Percentiles rank a stretch among this genome's conserved stretches.
Conservation (phyloP, 1,284 basidiomycete genomes). For the Marasmius sp. region DNA sequence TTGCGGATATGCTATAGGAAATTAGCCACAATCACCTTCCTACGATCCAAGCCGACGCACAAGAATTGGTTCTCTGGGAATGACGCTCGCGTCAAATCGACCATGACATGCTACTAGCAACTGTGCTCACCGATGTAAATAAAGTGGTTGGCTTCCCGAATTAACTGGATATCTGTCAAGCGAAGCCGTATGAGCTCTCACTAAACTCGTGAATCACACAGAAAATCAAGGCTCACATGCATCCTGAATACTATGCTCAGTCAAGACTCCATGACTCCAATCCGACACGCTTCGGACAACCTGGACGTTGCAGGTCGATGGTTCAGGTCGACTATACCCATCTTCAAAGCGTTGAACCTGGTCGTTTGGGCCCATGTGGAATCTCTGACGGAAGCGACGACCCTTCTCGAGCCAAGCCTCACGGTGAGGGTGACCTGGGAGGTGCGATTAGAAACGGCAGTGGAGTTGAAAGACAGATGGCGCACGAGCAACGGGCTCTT, state of each 20-base stretch:
- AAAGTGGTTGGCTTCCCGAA: slow-evolving; percentile 80
- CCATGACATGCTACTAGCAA: slow-evolving; percentile 10
- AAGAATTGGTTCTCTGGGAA: slow-evolving; percentile 89
- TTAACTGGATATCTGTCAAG: slow-evolving; percentile 72
- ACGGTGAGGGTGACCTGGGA: slow-evolving; percentile 63
- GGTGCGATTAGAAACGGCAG: not conserved
- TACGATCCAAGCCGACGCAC: slow-evolving; percentile 43
- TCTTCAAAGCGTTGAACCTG: slow-evolving; percentile 22
- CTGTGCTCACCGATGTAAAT: slow-evolving; percentile 79
- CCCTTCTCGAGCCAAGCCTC: slow-evolving; percentile 62
- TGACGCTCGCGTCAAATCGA: not conserved
- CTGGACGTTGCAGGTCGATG: slow-evolving; percentile 67
- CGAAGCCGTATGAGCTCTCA: not conserved
- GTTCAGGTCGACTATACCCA: slow-evolving; percentile 38
- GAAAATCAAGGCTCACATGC: slow-evolving; percentile 60
- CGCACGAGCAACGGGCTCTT: slow-evolving; percentile 65
- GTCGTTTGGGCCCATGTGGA: slow-evolving; percentile 29
- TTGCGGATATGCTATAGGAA: slow-evolving; percentile 69
- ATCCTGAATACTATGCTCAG: slow-evolving; percentile 83
- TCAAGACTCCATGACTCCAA: slow-evolving; percentile 90
- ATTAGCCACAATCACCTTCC: too few relatives aligned
- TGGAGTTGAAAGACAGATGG: slow-evolving; percentile 4
- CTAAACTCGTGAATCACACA: slow-evolving; percentile 3
- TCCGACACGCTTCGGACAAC: slow-evolving; percentile 82
- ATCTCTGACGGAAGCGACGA: slow-evolving; percentile 52